Percentiles rank a stretch among this genome's conserved stretches.
Conservation (phyloP, 371 early-diverging fungal species). For the Apophysomyces variabilis region DNA sequence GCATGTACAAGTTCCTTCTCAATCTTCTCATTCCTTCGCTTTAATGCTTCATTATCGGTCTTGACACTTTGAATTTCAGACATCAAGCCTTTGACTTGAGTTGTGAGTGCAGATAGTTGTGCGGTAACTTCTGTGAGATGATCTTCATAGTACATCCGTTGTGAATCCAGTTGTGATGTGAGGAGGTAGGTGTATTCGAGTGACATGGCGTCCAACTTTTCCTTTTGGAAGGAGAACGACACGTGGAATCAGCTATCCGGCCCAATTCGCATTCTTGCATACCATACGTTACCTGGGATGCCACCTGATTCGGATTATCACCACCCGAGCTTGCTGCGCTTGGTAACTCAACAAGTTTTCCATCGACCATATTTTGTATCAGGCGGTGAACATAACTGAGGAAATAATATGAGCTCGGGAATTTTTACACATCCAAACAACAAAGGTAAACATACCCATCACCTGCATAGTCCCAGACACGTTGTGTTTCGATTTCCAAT, state of each 20-base stretch:
- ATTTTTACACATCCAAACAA: neutral
- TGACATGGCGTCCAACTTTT: constrained; percentile 80
- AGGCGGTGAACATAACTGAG: constrained; percentile 82
- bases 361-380: constrained; percentile 85
- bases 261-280: no score
- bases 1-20: constrained; percentile 13
- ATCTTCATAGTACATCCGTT: constrained; percentile 85
- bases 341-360: constrained; percentile 87
- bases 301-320: constrained; percentile 15
- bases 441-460: constrained; percentile 66
- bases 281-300: constrained; percentile 13
- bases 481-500: constrained; percentile 91
- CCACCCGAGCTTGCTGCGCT: constrained; percentile 39
- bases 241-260: neutral
- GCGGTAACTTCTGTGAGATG: constrained; percentile 59
- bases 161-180: constrained; percentile 86
- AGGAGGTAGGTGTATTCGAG: constrained; percentile 83
- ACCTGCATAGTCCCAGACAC: constrained; percentile 97
- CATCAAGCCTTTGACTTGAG: constrained; percentile 14
- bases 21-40: constrained; percentile 16
- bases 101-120: constrained; percentile 45
- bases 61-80: constrained; percentile 14
- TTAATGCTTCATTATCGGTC: constrained; percentile 17
- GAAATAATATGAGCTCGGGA: neutral
- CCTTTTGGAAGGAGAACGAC: constrained; percentile 34